These are phyloP conservation scores for Penicillium crystallinum DNA, from an alignment of 495 filamentous ascomycete species.

Conservation along the genomic window DNA sequence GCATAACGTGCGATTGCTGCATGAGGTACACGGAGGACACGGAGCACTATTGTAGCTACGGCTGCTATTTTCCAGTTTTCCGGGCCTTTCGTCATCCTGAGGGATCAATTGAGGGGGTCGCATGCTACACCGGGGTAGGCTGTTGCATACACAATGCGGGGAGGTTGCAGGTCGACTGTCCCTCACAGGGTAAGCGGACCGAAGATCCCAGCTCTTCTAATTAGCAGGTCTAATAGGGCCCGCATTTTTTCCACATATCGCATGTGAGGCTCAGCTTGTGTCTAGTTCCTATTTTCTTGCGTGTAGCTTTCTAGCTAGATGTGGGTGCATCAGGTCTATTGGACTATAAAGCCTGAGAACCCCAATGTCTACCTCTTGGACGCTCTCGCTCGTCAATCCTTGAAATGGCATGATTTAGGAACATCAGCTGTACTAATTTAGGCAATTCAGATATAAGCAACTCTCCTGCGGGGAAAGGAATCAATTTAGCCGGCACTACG, in stretches of 20 bases:
- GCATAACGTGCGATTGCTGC: background rate
- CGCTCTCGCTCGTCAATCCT: too few species aligned
- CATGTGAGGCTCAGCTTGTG: too few species aligned
- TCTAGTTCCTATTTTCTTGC: too few species aligned
- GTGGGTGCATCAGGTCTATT: background rate
- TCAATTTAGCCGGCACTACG: conserved; percentile 15
- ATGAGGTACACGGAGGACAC: too few species aligned
- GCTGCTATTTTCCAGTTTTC: background rate
- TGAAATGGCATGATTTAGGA: too few species aligned
- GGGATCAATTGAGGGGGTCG: conserved; percentile 1
- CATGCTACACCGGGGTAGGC: too few species aligned
- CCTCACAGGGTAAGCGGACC: conserved; percentile 10
- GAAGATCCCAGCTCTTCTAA: conserved; percentile 18
- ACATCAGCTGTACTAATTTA: too few species aligned
- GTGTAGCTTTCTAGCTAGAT: too few species aligned
- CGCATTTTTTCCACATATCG: conserved; percentile 30
- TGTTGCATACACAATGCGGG: too few species aligned
- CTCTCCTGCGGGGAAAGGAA: conserved; percentile 15
- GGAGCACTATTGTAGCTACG: background rate
- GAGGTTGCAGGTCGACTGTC: too few species aligned
- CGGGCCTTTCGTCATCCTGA: conserved; percentile 2
- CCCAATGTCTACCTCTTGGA: too few species aligned
- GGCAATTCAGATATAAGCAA: background rate
- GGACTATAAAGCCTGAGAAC: background rate
- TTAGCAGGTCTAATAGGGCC: conserved; percentile 5